Percentiles rank a stretch among this genome's conserved stretches.
phyloP scores from a whole-genome alignment of 2,329 filamentous ascomycete species.

The Trichoderma sp. region DNA sequence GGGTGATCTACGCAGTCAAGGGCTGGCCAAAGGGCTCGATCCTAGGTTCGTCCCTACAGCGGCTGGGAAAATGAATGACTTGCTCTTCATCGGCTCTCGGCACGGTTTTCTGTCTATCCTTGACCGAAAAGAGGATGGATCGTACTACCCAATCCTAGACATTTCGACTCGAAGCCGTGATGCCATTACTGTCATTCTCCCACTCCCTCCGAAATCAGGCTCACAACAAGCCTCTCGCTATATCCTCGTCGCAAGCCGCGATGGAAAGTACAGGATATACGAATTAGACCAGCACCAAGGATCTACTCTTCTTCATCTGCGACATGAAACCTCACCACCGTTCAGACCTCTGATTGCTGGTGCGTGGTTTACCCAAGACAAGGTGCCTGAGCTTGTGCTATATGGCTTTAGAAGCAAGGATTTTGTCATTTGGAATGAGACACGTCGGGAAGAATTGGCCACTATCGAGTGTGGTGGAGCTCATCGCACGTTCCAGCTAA shows the following conservation, averaged over 20 bases:
- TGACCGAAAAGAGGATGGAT: conserved; percentile 25
- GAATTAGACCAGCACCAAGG: conserved; percentile 33
- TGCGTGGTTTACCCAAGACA: conserved; percentile 52
- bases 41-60: conserved; percentile 49
- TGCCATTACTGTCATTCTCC: conserved; percentile 65
- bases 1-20: conserved; percentile 29
- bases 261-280: conserved; percentile 72
- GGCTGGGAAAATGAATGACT: conserved; percentile 39
- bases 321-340: conserved; percentile 67
- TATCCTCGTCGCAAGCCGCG: conserved; percentile 71
- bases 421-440: conserved; percentile 81
- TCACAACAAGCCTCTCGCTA: conserved; percentile 32
- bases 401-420: conserved; percentile 78
- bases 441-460: conserved; percentile 64
- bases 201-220: conserved; percentile 36
- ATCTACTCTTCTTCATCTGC: conserved; percentile 40
- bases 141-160: conserved; percentile 32
- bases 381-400: conserved; percentile 58
- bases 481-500: conserved; percentile 69
- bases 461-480: conserved; percentile 79
- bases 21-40: conserved; percentile 40
- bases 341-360: conserved; percentile 77
- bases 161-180: conserved; percentile 49
- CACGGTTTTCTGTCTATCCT: conserved; percentile 46
- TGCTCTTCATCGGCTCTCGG: conserved; percentile 54